phyloP scores from a whole-genome alignment of 176 grass and related monocot genomes.

The Avena insularis region DNA sequence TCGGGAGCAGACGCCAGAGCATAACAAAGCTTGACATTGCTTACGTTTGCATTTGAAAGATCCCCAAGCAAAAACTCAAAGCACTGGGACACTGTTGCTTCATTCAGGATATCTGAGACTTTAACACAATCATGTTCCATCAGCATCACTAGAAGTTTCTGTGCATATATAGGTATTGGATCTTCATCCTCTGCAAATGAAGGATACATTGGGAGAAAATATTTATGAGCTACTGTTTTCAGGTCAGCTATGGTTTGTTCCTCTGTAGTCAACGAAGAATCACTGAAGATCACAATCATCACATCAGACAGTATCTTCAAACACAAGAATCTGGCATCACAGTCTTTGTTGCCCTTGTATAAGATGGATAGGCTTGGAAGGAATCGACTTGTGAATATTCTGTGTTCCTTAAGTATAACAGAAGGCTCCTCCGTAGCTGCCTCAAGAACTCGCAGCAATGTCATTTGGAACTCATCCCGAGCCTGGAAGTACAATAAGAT shows the following conservation, averaged over 20 bases:
- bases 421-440: slow-evolving; percentile 87
- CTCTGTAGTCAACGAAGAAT: slow-evolving; percentile 60
- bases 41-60: slow-evolving; percentile 97
- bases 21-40: slow-evolving; percentile 93
- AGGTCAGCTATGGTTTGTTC: slow-evolving; percentile 63
- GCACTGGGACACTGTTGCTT: slow-evolving; percentile 82
- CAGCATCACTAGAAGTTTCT: slow-evolving; percentile 94
- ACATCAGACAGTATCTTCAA: slow-evolving; percentile 83
- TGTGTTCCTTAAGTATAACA: slow-evolving; percentile 71
- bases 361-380: slow-evolving; percentile 78
- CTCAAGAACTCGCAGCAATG: slow-evolving; percentile 79
- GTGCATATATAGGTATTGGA: slow-evolving; percentile 97
- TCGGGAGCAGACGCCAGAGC: slow-evolving; percentile 85
- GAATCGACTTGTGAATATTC: slow-evolving; percentile 72
- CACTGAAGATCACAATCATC: slow-evolving; percentile 75
- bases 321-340: slow-evolving; percentile 89
- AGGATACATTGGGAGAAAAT: slow-evolving; percentile 95
- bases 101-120: slow-evolving; percentile 90
- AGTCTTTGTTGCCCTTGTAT: slow-evolving; percentile 95
- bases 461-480: slow-evolving; percentile 99
- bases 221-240: slow-evolving; percentile 67
- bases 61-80: slow-evolving; percentile 91
- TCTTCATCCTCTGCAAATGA: slow-evolving; percentile 92
- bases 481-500: slow-evolving; percentile 63
- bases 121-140: slow-evolving; percentile 93